Conservation (phyloP, 2,329 filamentous ascomycete genomes). For the Spiromastix sp. region DNA sequence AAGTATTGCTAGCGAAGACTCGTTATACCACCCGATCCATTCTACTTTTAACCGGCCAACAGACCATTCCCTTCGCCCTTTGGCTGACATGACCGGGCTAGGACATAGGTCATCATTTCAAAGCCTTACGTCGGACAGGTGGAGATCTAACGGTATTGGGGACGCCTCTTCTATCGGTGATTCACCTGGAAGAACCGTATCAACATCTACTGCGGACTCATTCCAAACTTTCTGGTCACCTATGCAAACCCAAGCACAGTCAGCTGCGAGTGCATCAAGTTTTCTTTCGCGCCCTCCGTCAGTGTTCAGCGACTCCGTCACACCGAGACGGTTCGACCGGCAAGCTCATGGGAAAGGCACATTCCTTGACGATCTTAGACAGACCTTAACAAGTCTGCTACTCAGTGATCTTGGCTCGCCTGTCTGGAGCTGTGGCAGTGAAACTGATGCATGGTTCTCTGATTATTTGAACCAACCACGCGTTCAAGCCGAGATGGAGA, state of each 20-base stretch:
- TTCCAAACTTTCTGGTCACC: conserved; percentile 82
- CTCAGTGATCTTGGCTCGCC: conserved; percentile 82
- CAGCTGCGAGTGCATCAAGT: conserved; percentile 53
- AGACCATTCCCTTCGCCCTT: conserved; percentile 21
- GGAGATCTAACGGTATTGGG: conserved; percentile 45
- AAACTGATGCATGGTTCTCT: conserved; percentile 81
- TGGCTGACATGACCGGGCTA: conserved; percentile 26
- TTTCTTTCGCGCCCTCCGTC: conserved; percentile 37
- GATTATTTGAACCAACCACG: conserved; percentile 42
- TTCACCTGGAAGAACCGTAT: conserved; percentile 57
- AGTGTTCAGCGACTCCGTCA: conserved; percentile 29
- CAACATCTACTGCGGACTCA: conserved; percentile 59
- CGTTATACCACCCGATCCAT: conserved; percentile 20
- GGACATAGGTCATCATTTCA: conserved; percentile 55
- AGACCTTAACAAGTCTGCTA: conserved; percentile 71
- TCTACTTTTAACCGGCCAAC: conserved; percentile 19
- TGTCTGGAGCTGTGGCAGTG: conserved; percentile 78
- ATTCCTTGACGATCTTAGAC: conserved; percentile 69
- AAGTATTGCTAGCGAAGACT: conserved; percentile 36
- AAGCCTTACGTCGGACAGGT: conserved; percentile 59
- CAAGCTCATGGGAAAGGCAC: conserved; percentile 57
- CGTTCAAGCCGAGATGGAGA: conserved; percentile 29
- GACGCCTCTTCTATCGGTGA: conserved; percentile 53
- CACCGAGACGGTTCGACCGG: conserved; percentile 25
- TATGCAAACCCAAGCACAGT: conserved; percentile 58